These are phyloP conservation scores for Litsea cubeba DNA, from an alignment of 164 flowering plant species.

Conservation along the genomic window DNA sequence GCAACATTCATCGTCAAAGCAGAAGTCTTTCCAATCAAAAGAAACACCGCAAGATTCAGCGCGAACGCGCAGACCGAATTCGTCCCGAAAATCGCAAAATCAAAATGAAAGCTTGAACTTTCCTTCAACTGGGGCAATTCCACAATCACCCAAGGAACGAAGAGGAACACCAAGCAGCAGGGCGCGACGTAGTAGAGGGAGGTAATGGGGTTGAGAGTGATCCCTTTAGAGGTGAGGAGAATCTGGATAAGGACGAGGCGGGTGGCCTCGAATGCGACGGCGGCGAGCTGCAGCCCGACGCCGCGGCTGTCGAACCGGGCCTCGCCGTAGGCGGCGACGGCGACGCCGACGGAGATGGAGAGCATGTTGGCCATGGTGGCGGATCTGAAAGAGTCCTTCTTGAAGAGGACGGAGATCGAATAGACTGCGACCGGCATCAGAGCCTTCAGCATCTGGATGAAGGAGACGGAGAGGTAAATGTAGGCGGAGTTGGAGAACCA, in stretches of 20 bases:
- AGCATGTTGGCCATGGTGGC: conserved; percentile 36
- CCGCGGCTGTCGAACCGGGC: conserved; percentile 39
- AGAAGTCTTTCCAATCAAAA: conserved; percentile 41
- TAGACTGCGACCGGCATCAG: conserved; percentile 53
- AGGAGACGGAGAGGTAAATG: conserved; percentile 42
- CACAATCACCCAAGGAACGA: conserved; percentile 35
- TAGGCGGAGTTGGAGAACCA: conserved; percentile 51
- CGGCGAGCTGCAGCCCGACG: conserved; percentile 33
- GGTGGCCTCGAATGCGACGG: conserved; percentile 46
- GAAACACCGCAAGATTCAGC: conserved; percentile 37
- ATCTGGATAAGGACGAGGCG: conserved; percentile 42
- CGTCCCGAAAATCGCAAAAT: conserved; percentile 34
- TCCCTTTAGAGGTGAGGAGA: conserved; percentile 37
- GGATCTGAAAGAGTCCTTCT: conserved; percentile 28
- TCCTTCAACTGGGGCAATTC: conserved; percentile 33
- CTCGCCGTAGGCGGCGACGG: conserved; percentile 47
- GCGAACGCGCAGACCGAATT: conserved; percentile 42
- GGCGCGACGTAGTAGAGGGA: conserved; percentile 46
- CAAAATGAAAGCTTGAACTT: conserved; percentile 27
- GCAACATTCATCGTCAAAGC: conserved; percentile 49
- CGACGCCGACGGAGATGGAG: conserved; percentile 41
- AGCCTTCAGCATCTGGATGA: conserved; percentile 51
- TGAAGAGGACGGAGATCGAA: conserved; percentile 29
- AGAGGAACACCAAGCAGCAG: conserved; percentile 36
- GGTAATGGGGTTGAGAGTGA: conserved; percentile 37